Evolutionary conservation across 1,284 basidiomycete species (phyloP), one percentile per base, ranked within the genome.

Genomic region (Pascua guehoae): DNA sequence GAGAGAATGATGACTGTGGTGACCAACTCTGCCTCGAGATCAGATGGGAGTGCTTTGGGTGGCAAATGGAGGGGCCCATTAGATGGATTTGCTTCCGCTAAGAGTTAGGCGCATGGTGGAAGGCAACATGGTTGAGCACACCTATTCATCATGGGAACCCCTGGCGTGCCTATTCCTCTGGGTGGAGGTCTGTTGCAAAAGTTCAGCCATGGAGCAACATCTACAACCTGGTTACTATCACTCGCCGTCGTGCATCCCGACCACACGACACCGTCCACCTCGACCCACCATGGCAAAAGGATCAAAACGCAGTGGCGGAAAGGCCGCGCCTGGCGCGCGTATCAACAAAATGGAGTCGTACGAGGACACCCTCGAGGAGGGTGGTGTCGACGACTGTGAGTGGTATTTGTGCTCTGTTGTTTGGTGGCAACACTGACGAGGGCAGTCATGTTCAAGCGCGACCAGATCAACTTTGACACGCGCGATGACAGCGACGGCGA

Each of bases 381-480:
- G 75, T 44, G 75, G 75, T 46, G 75, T 76, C 11, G 77, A 79
- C 49, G 75, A 77, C 51, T 76, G 77, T 77, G 59, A 68, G 73
- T 72, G 7, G 17, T 32, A 32, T 32, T 32, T 32, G 8, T 41
- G 11, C 46, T 73, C 72, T 70, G 58, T 68, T 72, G 66, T 68
- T 68, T 68, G 62, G 70, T 32, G 24, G 5, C 10, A 16, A 8
- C 41, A 36, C 56, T 56, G 40, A 60, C 47, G 24, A 32, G 2
- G 2, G 8, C 49, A 79, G 76, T 74, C 64, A 77, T 78, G 70
- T 72, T 75, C 66, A 76, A 79, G 56, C 82, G 85, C 53, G 91
- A 96, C 70, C 84, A 85, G 71, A 88, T 95, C 58, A 80, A 89
- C 12, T 80, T 95, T 8, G 85, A 89, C 50, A 84, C 82, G 12